Base-by-base conservation (phyloP, 257 asterid species). In the Apocynum venetum region DNA sequence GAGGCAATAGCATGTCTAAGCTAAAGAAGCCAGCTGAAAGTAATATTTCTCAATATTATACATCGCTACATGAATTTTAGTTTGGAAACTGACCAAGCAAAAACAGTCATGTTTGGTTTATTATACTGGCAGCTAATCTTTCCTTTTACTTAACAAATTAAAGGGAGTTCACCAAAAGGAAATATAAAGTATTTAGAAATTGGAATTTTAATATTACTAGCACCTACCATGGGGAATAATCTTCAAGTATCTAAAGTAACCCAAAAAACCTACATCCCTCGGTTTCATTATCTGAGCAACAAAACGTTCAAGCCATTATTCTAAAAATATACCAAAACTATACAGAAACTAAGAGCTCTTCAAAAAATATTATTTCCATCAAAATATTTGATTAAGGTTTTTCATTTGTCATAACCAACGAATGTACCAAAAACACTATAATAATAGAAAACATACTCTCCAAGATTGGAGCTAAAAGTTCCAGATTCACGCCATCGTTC, bases 401-500 rank as follows among this genome's bases (percentile, higher is more conserved):
- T 46, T 31, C 61, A 31, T 11, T 71, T 51, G 44, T 31, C 44
- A 47, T 49, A 52, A 67, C n/a, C 59, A 20, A 41, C 20, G 57
- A 11, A 36, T 6, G n/a, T 2, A 17, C 17, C 72, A 71, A 47
- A 44, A 46, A 12, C 35, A 64, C 25, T 12, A 35, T 47, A 60
- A 17, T 3, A 36, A 8, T 41, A 44, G n/a, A 60, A 70, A 52
- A 83, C 99, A 44, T 82, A 95, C 98, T 88, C 91, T 80, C 97
- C 96, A 71, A 89, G n/a, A 84, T 88, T 88, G 78, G 96, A 55
- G 87, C 88, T 89, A 83, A 82, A 91, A 71, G 87, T 84, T 81
- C 98, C 96, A 78, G 97, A 82, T 87, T 95, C 98, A 74, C 97
- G 97, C 97, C 90, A 93, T 79, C 77, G 86, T 80, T 90, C 88